These are phyloP conservation scores for Neofusicoccum laricinum DNA, from an alignment of 2,329 filamentous ascomycete genomes.

Conservation along the genomic window DNA sequence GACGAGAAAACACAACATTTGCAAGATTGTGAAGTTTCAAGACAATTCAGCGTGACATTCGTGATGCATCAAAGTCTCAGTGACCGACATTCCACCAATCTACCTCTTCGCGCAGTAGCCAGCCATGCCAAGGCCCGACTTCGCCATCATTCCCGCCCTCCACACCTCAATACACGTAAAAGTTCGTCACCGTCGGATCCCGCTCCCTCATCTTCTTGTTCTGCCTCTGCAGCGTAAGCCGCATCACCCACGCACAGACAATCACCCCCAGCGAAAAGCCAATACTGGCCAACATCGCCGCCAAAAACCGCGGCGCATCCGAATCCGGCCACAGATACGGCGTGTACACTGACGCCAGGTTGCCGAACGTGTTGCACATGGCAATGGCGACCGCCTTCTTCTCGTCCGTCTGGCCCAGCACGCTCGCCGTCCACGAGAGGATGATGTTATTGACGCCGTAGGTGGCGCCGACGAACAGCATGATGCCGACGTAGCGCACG, in stretches of 20 bases:
- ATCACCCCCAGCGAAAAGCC: slow-evolving; percentile 32
- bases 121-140: background rate
- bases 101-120: background rate
- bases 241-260: slow-evolving; percentile 29
- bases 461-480: slow-evolving; percentile 30
- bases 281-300: slow-evolving; percentile 30
- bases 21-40: background rate
- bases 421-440: slow-evolving; percentile 42
- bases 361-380: slow-evolving; percentile 42
- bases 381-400: slow-evolving; percentile 45
- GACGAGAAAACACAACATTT: too few species aligned
- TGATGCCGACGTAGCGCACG: slow-evolving; percentile 30
- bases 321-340: slow-evolving; percentile 34
- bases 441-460: slow-evolving; percentile 30
- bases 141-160: background rate
- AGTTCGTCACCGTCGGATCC: background rate
- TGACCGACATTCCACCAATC: background rate
- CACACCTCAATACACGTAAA: background rate
- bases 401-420: slow-evolving; percentile 41
- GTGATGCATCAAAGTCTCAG: too few species aligned
- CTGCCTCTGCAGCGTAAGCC: slow-evolving; percentile 29
- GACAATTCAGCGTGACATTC: background rate
- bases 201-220: slow-evolving; percentile 30
- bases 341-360: slow-evolving; percentile 37
- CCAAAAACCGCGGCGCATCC: slow-evolving; percentile 29